These are phyloP conservation scores for Trichocomaceae sp. DNA, from an alignment of 2,329 filamentous ascomycete species.

Conservation along the genomic window DNA sequence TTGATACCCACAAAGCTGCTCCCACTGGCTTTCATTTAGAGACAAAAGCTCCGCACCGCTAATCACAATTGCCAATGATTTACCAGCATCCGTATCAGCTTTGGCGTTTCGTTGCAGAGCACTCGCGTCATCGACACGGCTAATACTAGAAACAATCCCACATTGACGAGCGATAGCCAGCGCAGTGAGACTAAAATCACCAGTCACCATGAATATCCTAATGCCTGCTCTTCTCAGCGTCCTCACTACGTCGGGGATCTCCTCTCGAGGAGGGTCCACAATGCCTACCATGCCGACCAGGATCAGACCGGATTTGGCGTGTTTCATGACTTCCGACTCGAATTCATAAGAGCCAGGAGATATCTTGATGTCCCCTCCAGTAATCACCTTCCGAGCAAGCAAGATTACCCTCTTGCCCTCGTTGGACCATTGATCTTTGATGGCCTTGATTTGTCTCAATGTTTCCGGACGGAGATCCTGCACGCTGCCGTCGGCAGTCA, in stretches of 20 bases:
- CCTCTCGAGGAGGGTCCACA: constrained; percentile 54
- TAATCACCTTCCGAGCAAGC: constrained; percentile 55
- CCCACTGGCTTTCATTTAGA: constrained; percentile 64
- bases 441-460: constrained; percentile 45
- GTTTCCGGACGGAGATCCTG: constrained; percentile 44
- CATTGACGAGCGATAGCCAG: constrained; percentile 66
- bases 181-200: constrained; percentile 69
- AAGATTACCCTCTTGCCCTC: constrained; percentile 63
- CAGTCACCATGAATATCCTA: constrained; percentile 75
- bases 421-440: constrained; percentile 63
- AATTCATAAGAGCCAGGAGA: constrained; percentile 44
- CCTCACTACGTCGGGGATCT: constrained; percentile 53
- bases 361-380: constrained; percentile 32
- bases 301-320: constrained; percentile 45
- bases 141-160: constrained; percentile 57
- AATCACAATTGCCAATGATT: constrained; percentile 52
- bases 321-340: constrained; percentile 52
- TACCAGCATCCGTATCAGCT: constrained; percentile 15
- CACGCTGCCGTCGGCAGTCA: constrained; percentile 50
- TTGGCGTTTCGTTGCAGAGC: constrained; percentile 35
- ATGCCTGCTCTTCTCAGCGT: constrained; percentile 64
- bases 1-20: constrained; percentile 56
- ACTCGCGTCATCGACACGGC: constrained; percentile 48
- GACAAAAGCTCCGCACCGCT: constrained; percentile 60
- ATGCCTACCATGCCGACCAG: constrained; percentile 54